These are phyloP conservation scores for Mycena alexandri DNA, from an alignment of 768 basidiomycete species.

Conservation along the genomic window DNA sequence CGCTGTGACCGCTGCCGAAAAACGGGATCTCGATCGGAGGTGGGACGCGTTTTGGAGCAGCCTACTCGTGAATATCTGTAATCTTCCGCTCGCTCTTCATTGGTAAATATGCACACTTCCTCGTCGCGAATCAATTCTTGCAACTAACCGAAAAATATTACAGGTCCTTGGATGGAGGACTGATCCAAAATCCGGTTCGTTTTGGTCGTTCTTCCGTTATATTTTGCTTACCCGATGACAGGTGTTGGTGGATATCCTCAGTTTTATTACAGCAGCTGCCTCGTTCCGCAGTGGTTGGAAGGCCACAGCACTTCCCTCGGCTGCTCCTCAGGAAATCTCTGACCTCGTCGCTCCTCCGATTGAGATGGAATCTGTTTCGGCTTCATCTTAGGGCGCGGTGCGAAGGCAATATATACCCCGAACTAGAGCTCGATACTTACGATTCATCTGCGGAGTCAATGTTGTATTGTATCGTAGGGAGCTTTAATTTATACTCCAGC, in stretches of 20 bases:
- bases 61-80: constrained; percentile 76
- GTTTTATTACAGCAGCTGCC: constrained; percentile 45
- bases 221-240: constrained; percentile 38
- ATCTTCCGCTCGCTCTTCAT: constrained; percentile 87
- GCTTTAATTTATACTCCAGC: too few species aligned
- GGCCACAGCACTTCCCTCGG: constrained; percentile 26
- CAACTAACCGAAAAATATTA: neutral
- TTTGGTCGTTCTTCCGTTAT: neutral
- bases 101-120: constrained; percentile 63
- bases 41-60: constrained; percentile 82
- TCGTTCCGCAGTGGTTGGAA: constrained; percentile 37
- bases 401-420: neutral
- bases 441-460: too few species aligned
- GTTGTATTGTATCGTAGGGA: too few species aligned
- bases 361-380: constrained; percentile 10
- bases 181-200: constrained; percentile 75
- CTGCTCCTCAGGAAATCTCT: constrained; percentile 17
- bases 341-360: constrained; percentile 28
- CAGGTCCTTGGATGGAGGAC: constrained; percentile 78
- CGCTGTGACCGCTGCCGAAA: too few species aligned
- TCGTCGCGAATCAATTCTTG: neutral
- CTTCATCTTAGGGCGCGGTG: neutral
- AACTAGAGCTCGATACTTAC: too few species aligned
- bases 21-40: constrained; percentile 59
- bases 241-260: constrained; percentile 58